These are phyloP conservation scores for Candida bentonensis DNA, from an alignment of 805 yeast species.

Conservation along the genomic window DNA sequence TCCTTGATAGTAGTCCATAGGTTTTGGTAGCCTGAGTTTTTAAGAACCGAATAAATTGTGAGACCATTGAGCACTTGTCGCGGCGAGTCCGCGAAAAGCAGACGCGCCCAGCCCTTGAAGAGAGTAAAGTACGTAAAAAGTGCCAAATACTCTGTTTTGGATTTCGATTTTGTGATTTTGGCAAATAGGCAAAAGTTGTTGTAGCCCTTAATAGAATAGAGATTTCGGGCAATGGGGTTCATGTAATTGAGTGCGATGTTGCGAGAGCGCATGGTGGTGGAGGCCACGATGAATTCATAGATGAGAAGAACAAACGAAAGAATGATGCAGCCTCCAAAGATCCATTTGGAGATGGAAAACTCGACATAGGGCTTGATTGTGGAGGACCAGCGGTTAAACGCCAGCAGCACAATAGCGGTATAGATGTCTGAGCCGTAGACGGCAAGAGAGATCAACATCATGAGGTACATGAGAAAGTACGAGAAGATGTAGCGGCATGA, in stretches of 20 bases:
- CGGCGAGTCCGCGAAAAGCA: slow-evolving; percentile 71
- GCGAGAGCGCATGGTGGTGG: slow-evolving; percentile 40
- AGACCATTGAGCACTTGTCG: slow-evolving; percentile 74
- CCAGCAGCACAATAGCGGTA: slow-evolving; percentile 62
- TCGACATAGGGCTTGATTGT: slow-evolving; percentile 34
- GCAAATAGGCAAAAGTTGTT: slow-evolving; percentile 61
- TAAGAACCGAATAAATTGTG: slow-evolving; percentile 43
- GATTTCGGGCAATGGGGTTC: slow-evolving; percentile 43
- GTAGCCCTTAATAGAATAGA: slow-evolving; percentile 45
- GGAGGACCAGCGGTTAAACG: slow-evolving; percentile 56
- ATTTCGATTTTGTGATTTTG: slow-evolving; percentile 49
- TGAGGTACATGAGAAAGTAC: slow-evolving; percentile 27
- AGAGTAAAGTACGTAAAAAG: slow-evolving; percentile 47
- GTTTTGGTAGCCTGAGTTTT: slow-evolving; percentile 18
- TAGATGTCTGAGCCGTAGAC: slow-evolving; percentile 57
- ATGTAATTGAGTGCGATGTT: slow-evolving; percentile 61
- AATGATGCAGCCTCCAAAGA: slow-evolving; percentile 70
- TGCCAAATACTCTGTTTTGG: slow-evolving; percentile 51
- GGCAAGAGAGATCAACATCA: slow-evolving; percentile 32
- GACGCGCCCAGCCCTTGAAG: slow-evolving; percentile 44
- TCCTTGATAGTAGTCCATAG: slow-evolving; percentile 29
- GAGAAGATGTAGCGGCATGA: slow-evolving; percentile 15
- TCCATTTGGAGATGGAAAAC: slow-evolving; percentile 45
- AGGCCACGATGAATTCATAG: slow-evolving; percentile 46
- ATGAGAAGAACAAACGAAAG: slow-evolving; percentile 46